Evolutionary conservation across 116 monocot genomes (phyloP), one percentile per base, ranked within the genome.

Genomic region (Thalassia testudinum): DNA sequence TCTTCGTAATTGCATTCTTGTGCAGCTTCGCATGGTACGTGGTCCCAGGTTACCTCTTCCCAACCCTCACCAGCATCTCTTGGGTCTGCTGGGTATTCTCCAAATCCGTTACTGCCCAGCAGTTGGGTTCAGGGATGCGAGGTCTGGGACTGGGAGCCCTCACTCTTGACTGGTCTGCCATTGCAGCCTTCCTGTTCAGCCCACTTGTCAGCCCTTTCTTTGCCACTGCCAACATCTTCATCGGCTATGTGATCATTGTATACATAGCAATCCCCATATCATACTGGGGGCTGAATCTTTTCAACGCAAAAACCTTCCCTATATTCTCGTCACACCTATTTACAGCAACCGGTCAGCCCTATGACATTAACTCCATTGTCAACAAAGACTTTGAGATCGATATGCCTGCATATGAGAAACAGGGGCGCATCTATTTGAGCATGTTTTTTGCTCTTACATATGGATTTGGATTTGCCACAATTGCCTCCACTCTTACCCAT

Each of bases 131-230:
- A 0, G 93, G 93, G 29, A 62, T 80, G 66, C 59, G 38, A n/a
- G 93, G 93, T 12, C 66, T 93, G 0, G 93, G 80, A 24, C 10
- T 93, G 0, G 87, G 80, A 0, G 83, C 93, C 27, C 64, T 93
- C 71, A 81, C 87, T 13, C 72, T 93, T 0, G 93, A 93, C 55
- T 93, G 93, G 93, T 53, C 73, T 0, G 63, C 83, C 0, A 68
- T 87, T 24, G 63, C 80, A 40, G 77, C 87, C 10, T 93, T 75
- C 72, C 70, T 93, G 58, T 65, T 60, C 73, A 87, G 83, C 54
- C 93, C 92, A 2, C 76, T 93, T 0, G 53, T 82, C 34, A 71
- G 58, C 59, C 93, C 93, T 10, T 93, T 87, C 78, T 93, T 87
- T 14, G 74, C 93, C 69, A 87, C 78, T 28, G 67, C 42, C 61